Base-by-base conservation (phyloP, 1,139 yeast genomes). In the Yamadazyma membranifaciens region DNA sequence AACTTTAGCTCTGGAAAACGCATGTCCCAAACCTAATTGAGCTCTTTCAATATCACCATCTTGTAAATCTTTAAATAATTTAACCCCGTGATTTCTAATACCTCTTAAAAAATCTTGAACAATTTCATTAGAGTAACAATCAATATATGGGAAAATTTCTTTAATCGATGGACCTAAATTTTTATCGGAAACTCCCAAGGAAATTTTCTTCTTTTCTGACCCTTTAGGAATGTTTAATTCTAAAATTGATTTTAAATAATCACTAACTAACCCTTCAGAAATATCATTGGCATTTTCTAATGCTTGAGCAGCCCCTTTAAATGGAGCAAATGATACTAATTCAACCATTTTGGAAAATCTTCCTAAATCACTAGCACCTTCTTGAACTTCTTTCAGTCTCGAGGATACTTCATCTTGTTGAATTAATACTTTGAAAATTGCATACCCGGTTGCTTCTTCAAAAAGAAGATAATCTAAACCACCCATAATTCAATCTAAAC, bases 361-460 rank as follows among this genome's bases (percentile, higher is more conserved):
- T 50, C 84, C 83, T 54, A 92, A 80, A 59, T 94, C 98, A 57
- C 78, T 83, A 49, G 91, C 78, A 44, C 96, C 94, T 56, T 83
- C 84, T 73, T 92, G 98, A 33, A 94, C 98, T 69, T 94, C 98
- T 65, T 85, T 83, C 69, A 87, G 76, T 64, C 94, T 82, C 37
- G 95, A 79, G 40, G 97, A 95, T 53, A 92, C 81, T 62, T 87
- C 92, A 71, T 94, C 98, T 60, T 92, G 96, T 71, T 89, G 96
- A 54, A 88, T 75, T 56, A 83, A 80, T 47, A 92, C 98, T 69
- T 92, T 87, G 81, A 91, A 92, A 60, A 92, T 78, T 54, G 96
- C 98, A 67, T 92, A 92, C 53, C 99, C 99, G 42, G 98, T 89
- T 47, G 98, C 96, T 76, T 92, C 98, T 77, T 92, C 99, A 66